Percentiles rank a stretch among this genome's conserved stretches.
Evolutionary conservation across 2,329 filamentous ascomycete species (phyloP).

Genomic region (Mycosphaerelloides madeirae): DNA sequence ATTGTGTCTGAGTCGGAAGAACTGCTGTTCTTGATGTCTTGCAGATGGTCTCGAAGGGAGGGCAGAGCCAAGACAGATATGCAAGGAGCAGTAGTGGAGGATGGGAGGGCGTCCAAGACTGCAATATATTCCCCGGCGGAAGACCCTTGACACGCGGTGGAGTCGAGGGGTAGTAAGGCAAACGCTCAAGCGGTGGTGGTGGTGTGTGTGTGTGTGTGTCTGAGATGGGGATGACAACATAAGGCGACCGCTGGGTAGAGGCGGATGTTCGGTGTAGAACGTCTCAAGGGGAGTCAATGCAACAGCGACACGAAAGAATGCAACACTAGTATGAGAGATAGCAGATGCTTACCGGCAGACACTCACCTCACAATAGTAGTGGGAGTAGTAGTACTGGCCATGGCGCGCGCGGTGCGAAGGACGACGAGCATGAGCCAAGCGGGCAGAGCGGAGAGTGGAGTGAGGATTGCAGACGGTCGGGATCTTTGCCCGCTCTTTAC

Average conservation of each 20-base stretch:
- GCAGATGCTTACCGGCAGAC: too few relatives aligned
- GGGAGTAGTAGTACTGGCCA: too few relatives aligned
- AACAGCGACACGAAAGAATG: too few relatives aligned
- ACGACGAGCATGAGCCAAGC: too few relatives aligned
- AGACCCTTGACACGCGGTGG: neutral
- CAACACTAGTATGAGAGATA: too few relatives aligned
- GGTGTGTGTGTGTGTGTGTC: neutral
- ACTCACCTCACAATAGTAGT: too few relatives aligned
- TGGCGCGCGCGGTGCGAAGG: too few relatives aligned
- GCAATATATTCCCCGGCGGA: constrained; percentile 4
- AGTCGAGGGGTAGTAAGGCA: neutral
- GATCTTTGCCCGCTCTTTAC: too few relatives aligned
- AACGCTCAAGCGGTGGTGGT: neutral
- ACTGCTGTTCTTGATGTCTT: neutral
- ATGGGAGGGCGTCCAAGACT: too few relatives aligned
- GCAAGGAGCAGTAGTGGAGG: neutral
- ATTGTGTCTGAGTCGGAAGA: constrained; percentile 4
- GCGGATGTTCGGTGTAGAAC: neutral
- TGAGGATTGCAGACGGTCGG: too few relatives aligned
- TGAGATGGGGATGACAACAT: neutral
- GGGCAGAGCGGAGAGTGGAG: too few relatives aligned
- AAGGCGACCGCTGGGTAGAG: constrained; percentile 1
- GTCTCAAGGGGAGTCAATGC: constrained; percentile 1
- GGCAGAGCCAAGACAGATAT: neutral
- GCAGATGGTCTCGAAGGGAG: neutral